Conservation (phyloP, 1,139 yeast species). For the Candida glucosophila region DNA sequence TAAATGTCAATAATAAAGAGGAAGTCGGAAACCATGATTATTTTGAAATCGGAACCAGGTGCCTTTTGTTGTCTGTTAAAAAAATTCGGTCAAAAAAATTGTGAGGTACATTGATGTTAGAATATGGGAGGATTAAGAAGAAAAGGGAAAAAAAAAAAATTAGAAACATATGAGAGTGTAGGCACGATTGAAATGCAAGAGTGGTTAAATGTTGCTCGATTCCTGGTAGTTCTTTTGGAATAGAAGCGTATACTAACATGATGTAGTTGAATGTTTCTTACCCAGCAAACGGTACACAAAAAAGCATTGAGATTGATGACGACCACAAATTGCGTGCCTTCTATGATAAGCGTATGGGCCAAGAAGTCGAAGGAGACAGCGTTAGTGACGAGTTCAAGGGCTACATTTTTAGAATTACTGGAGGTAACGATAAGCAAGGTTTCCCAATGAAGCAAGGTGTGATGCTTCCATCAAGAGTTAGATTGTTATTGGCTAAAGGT, state of each 20-base stretch:
- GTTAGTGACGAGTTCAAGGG: conserved; percentile 99
- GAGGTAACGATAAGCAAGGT: conserved; percentile 99
- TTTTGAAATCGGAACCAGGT: too few species aligned
- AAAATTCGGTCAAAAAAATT: too few species aligned
- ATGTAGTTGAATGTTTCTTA: conserved; percentile 92
- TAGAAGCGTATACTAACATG: conserved; percentile 6
- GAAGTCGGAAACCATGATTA: too few species aligned
- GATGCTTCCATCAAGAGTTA: conserved; percentile 99
- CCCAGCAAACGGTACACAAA: conserved; percentile 99
- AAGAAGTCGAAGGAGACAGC: conserved; percentile 98
- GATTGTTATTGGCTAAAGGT: conserved; percentile 87
- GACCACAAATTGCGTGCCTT: conserved; percentile 98
- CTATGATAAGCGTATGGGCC: conserved; percentile 99
- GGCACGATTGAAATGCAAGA: conserved; percentile 1
- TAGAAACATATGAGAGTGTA: too few species aligned
- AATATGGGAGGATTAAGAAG: too few species aligned
- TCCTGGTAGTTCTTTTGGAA: not conserved
- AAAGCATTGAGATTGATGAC: conserved; percentile 94
- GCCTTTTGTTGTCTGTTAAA: too few species aligned
- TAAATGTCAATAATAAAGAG: too few species aligned
- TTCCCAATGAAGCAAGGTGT: conserved; percentile 99
- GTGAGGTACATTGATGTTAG: too few species aligned
- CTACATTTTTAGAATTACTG: conserved; percentile 96
- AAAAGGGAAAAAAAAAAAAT: too few species aligned
- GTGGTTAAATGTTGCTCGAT: not conserved